These are phyloP conservation scores for Vanrija sp. DNA, from an alignment of 1,284 basidiomycete species.

Conservation along the genomic window DNA sequence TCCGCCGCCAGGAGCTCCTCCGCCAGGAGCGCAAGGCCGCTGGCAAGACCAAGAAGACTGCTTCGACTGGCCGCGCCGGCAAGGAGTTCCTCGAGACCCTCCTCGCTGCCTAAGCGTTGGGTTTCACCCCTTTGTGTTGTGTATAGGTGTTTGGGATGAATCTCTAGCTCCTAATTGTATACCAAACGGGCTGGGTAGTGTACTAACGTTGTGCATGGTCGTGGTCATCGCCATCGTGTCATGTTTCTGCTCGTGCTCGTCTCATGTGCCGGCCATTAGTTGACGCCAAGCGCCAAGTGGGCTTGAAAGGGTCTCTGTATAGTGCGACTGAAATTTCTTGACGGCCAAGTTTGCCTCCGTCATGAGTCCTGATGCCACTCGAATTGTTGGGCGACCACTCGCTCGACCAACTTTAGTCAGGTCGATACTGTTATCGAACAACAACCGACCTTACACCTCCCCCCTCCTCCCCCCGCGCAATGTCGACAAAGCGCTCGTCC, in stretches of 20 bases:
- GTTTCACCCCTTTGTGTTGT: constrained; percentile 2
- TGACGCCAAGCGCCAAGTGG: too few species aligned
- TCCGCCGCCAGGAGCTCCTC: constrained; percentile 76
- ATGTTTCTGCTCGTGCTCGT: background rate
- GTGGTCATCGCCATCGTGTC: background rate
- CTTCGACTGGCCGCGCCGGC: constrained; percentile 58
- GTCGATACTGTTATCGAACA: background rate
- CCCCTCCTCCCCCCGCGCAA: background rate
- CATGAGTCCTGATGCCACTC: too few species aligned
- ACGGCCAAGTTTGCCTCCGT: too few species aligned
- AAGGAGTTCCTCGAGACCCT: constrained; percentile 83
- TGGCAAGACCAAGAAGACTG: constrained; percentile 47
- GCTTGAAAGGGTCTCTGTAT: too few species aligned
- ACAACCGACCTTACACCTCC: background rate
- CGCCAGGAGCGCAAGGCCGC: constrained; percentile 47
- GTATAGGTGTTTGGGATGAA: constrained; percentile 13
- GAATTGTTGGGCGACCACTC: too few species aligned
- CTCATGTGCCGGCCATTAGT: too few species aligned
- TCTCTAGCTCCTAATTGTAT: background rate
- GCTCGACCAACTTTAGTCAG: background rate
- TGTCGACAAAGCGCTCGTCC: constrained; percentile 13
- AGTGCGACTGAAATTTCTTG: too few species aligned
- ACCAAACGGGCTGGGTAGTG: background rate
- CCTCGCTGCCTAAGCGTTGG: constrained; percentile 68
- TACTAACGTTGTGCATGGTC: background rate